phyloP scores from a whole-genome alignment of 306 rosid genomes.

The Casuarina glauca region DNA sequence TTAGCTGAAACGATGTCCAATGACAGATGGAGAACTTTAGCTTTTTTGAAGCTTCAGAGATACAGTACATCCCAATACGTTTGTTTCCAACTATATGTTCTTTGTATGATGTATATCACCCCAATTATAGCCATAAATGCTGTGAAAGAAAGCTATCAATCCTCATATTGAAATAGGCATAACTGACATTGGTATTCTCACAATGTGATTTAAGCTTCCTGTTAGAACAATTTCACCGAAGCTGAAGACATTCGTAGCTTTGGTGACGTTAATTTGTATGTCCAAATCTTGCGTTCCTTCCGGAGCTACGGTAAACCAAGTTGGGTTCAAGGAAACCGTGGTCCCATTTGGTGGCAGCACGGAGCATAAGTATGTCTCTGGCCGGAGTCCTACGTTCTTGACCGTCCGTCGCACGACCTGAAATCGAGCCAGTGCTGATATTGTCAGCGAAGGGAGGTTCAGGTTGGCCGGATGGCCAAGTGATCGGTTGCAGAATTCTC shows the following conservation, averaged over 20 bases:
- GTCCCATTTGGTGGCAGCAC: constrained; percentile 83
- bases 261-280: constrained; percentile 53
- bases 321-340: constrained; percentile 43
- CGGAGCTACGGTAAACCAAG: constrained; percentile 66
- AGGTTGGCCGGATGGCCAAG: constrained; percentile 63
- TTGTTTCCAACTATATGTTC: background rate
- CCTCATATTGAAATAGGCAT: constrained; percentile 41
- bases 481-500: constrained; percentile 51
- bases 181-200: constrained; percentile 69
- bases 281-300: constrained; percentile 52
- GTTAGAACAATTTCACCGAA: constrained; percentile 79
- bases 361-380: constrained; percentile 62
- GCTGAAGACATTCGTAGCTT: constrained; percentile 47
- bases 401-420: constrained; percentile 48
- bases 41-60: background rate
- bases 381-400: constrained; percentile 54
- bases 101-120: background rate
- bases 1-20: background rate
- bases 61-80: background rate
- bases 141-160: background rate
- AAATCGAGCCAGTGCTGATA: constrained; percentile 55
- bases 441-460: constrained; percentile 82
- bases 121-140: background rate
- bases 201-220: constrained; percentile 73
- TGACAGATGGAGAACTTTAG: background rate